Base-by-base conservation (phyloP, 2,329 filamentous ascomycete genomes). In the Colletotrichum sp. region DNA sequence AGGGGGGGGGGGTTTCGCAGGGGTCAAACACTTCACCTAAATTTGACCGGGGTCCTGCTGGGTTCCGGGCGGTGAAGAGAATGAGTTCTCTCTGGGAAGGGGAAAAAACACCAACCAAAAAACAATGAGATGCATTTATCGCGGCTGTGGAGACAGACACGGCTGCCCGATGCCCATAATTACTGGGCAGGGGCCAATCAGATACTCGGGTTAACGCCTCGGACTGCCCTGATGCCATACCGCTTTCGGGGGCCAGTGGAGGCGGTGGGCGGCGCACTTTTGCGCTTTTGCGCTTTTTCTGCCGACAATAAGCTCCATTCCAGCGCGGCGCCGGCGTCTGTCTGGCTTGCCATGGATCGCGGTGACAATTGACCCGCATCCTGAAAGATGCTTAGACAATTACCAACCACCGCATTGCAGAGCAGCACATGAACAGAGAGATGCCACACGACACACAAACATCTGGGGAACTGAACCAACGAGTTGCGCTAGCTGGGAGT, bases 191-290 rank as follows among this genome's bases (percentile, higher is more conserved):
- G 6, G 29, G 19, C 73, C 73, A 76, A 73, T 76, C 8, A 52
- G 29, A 44, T 11, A 13, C 8, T 16, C 22, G 16, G 15, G 1
- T 27, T 25, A 49, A 27, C 19, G 29, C 36, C 70, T 73, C 13
- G 15, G 69, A 49, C 73, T 76, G 73, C 73, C 73, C 73, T 76
- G 70, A 69, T 69, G 73, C 73, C 70, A 76, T 76, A 73, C 73
- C 70, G 70, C 70, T 69, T 76, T 76, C 73, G 65, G 73, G 62
- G 44, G n/a, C 13, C 8, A 39, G 69, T 73, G 70, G 70, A 73
- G 69, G 59, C 39, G 49, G 64, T 69, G 70, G 49, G 44, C 70
- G 70, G 64, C 70, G 73, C 73, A 76, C 73, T 73, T 73, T 76
- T 76, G 64, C 32, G 15, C 57, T 75, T 66, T 49, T 49, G 44